phyloP scores from a whole-genome alignment of 805 yeast species.

The Candida sanyiensis region DNA sequence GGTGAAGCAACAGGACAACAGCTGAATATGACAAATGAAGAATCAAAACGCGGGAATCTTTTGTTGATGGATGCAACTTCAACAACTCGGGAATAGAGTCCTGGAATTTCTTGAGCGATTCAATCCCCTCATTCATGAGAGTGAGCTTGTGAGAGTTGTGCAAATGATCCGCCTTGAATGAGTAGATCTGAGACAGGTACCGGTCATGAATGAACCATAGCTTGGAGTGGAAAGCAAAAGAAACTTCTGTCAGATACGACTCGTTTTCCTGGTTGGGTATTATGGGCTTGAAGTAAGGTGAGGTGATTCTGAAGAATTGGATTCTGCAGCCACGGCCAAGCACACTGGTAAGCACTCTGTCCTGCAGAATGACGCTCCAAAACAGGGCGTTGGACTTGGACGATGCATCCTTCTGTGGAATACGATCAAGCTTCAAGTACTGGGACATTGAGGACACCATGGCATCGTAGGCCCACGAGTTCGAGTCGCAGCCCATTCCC shows the following conservation, averaged over 20 bases:
- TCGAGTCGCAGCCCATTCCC: slow-evolving; percentile 30
- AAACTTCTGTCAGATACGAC: slow-evolving; percentile 20
- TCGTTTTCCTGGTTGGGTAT: slow-evolving; percentile 1
- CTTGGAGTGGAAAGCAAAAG: slow-evolving; percentile 27
- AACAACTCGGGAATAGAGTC: slow-evolving; percentile 23
- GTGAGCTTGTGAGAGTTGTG: slow-evolving; percentile 30
- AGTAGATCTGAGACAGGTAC: slow-evolving; percentile 29
- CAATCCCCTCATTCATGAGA: slow-evolving; percentile 27
- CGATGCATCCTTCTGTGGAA: slow-evolving; percentile 3
- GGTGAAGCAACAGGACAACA: slow-evolving; percentile 24
- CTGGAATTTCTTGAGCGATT: slow-evolving; percentile 20
- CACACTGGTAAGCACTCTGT: slow-evolving; percentile 29
- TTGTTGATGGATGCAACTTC: slow-evolving; percentile 7
- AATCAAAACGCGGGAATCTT: slow-evolving; percentile 23
- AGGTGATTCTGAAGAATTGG: slow-evolving; percentile 28
- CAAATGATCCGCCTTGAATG: slow-evolving; percentile 29
- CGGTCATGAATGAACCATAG: slow-evolving; percentile 31
- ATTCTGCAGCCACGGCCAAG: slow-evolving; percentile 31
- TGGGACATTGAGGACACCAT: slow-evolving; percentile 29
- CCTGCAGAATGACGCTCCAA: slow-evolving; percentile 31
- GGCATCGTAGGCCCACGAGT: slow-evolving; percentile 30
- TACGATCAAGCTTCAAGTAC: slow-evolving; percentile 24
- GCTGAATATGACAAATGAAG: slow-evolving; percentile 29
- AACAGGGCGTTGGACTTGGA: slow-evolving; percentile 10
- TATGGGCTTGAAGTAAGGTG: slow-evolving; percentile 26